phyloP scores from a whole-genome alignment of 2,329 filamentous ascomycete species.

The Botrytis sinoallii region DNA sequence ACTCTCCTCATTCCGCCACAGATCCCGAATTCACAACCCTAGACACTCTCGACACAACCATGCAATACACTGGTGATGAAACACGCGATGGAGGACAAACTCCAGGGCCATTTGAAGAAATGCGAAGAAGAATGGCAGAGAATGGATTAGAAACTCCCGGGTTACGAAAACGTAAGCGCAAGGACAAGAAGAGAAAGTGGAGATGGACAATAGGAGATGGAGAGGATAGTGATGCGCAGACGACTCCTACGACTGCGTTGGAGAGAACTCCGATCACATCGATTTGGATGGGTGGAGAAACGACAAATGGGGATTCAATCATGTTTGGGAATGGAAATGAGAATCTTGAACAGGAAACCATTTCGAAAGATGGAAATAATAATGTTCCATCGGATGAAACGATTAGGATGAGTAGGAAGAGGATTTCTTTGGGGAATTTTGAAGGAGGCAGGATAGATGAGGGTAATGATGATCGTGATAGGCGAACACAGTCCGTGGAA shows the following conservation, averaged over 20 bases:
- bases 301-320: neutral
- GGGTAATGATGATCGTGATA: neutral
- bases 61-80: slow-evolving; percentile 53
- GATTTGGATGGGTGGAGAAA: slow-evolving; percentile 27
- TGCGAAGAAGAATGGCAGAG: slow-evolving; percentile 55
- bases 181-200: slow-evolving; percentile 62
- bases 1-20: slow-evolving; percentile 38
- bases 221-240: slow-evolving; percentile 34
- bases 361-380: neutral
- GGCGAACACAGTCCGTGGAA: slow-evolving; percentile 13
- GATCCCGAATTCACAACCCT: slow-evolving; percentile 35
- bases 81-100: slow-evolving; percentile 60
- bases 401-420: neutral
- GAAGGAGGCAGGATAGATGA: neutral
- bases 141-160: slow-evolving; percentile 35
- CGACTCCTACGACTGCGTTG: slow-evolving; percentile 30
- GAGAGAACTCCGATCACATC: slow-evolving; percentile 29
- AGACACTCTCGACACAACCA: slow-evolving; percentile 48
- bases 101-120: slow-evolving; percentile 61
- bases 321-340: neutral
- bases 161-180: slow-evolving; percentile 49
- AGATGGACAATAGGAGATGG: slow-evolving; percentile 58
- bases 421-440: neutral
- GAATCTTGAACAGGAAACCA: neutral
- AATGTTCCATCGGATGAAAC: neutral